Percentiles rank a stretch among this genome's conserved stretches.
phyloP scores from a whole-genome alignment of 2,329 filamentous ascomycete genomes.

The Phymatotrichopsis omnivora region DNA sequence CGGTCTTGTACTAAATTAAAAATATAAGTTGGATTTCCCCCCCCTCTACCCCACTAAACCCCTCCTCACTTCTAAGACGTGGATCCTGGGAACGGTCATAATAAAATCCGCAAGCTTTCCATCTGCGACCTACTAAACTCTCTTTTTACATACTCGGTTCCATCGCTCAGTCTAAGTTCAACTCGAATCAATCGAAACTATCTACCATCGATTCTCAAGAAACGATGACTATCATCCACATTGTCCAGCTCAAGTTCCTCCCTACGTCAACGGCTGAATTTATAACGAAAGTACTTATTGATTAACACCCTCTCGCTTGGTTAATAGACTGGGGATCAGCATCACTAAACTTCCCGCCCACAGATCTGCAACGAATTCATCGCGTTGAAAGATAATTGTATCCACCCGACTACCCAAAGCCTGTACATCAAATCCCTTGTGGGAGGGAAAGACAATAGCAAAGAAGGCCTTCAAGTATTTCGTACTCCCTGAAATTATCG shows the following conservation, averaged over 20 bases:
- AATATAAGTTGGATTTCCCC: too few species aligned
- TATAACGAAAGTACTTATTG: conserved; percentile 7
- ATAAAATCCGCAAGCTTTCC: too few species aligned
- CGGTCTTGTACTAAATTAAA: too few species aligned
- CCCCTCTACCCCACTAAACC: too few species aligned
- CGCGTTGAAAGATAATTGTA: conserved; percentile 47
- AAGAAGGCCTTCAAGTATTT: conserved; percentile 50
- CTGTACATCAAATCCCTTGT: conserved; percentile 51
- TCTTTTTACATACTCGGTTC: too few species aligned
- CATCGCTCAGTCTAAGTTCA: too few species aligned
- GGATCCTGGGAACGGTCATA: too few species aligned
- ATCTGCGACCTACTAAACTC: too few species aligned
- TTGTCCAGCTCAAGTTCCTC: conserved; percentile 60
- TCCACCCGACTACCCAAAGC: conserved; percentile 48
- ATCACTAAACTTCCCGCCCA: not conserved
- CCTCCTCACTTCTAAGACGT: too few species aligned
- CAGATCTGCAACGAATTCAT: conserved; percentile 50
- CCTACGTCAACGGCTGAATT: conserved; percentile 39
- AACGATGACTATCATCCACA: conserved; percentile 54
- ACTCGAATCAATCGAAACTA: too few species aligned
- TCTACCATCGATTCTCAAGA: too few species aligned
- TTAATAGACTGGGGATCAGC: too few species aligned
- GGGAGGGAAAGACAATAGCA: conserved; percentile 53
- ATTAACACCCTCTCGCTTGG: not conserved
- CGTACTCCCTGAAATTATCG: not conserved